Base-by-base conservation (phyloP, 2,329 filamentous ascomycete genomes). In the Thelonectria blattea region DNA sequence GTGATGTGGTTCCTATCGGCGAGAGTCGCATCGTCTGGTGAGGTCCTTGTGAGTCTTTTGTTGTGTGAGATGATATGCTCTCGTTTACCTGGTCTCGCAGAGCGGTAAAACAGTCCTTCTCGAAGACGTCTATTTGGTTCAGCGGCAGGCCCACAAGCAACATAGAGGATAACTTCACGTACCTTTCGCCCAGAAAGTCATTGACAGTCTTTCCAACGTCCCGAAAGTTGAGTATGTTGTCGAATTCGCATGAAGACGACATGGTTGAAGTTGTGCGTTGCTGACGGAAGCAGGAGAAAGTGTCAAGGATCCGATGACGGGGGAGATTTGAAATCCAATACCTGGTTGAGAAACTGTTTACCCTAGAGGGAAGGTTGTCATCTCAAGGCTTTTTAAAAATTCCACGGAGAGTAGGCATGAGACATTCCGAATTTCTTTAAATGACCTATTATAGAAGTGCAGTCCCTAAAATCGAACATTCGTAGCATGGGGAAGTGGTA, bases 191-290 rank as follows among this genome's bases (percentile, higher is more conserved):
- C 5, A 85, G 74, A 62, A 83, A 83, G 24, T 76, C 71, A 68
- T 93, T 93, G 66, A 92, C 80, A 0, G 85, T 87, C 63, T 81
- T 78, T 42, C 88, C 90, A 45, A 93, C 88, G 80, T 94, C 91
- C 58, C 91, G 86, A 72, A 93, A 92, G 74, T 94, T 94, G 68
- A 89, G 77, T 52, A 93, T 67, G 7, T 64, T 65, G 39, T 72
- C 67, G 15, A 74, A 65, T 22, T 56, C 61, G n/a, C 46, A 48
- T 12, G 56, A 37, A 42, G 61, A 60, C 45, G 52, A 30, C 69
- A 71, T 71, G 48, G 20, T 58, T 17, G 27, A 51, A 18, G 37
- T 15, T 18, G 42, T 37, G 51, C 15, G 18, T 24, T 32, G 41
- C 34, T 22, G 41, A 14, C n/a, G n/a, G 41, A 43, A 3, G n/a